Evolutionary conservation across 2,329 filamentous ascomycete species (phyloP).

Genomic region (Hysterium pulicare): DNA sequence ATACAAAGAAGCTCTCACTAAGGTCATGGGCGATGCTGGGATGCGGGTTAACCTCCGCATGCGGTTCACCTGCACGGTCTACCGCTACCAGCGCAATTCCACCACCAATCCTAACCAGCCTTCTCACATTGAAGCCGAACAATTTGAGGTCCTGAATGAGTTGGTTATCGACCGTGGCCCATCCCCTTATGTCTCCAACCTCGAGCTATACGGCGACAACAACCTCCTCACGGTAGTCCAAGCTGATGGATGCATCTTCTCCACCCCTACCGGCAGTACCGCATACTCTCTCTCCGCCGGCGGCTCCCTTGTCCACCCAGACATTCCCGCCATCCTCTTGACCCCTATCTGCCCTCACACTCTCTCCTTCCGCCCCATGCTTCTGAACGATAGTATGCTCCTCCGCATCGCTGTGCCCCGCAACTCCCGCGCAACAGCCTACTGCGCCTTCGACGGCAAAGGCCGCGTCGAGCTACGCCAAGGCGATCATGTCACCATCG

Average conservation of each 20-base stretch:
- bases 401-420: constrained; percentile 83
- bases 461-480: constrained; percentile 88
- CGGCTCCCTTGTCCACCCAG: constrained; percentile 91
- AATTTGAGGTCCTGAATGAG: constrained; percentile 97
- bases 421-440: constrained; percentile 84
- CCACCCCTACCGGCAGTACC: constrained; percentile 84
- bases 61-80: constrained; percentile 98
- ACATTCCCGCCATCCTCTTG: constrained; percentile 92
- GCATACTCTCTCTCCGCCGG: constrained; percentile 96
- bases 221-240: constrained; percentile 93
- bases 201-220: constrained; percentile 94
- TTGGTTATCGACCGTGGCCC: constrained; percentile 97
- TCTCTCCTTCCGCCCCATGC: constrained; percentile 95
- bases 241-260: constrained; percentile 96
- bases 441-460: constrained; percentile 97
- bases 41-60: constrained; percentile 98
- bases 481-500: constrained; percentile 94
- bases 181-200: constrained; percentile 92
- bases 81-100: constrained; percentile 56
- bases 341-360: constrained; percentile 98
- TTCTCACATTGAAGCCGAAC: constrained; percentile 77
- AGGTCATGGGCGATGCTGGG: constrained; percentile 87
- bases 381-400: constrained; percentile 90
- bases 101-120: constrained; percentile 54
- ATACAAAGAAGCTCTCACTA: constrained; percentile 82